Evolutionary conservation across 345 rosid genomes (phyloP).

Genomic region (Ceriops zippeliana): DNA sequence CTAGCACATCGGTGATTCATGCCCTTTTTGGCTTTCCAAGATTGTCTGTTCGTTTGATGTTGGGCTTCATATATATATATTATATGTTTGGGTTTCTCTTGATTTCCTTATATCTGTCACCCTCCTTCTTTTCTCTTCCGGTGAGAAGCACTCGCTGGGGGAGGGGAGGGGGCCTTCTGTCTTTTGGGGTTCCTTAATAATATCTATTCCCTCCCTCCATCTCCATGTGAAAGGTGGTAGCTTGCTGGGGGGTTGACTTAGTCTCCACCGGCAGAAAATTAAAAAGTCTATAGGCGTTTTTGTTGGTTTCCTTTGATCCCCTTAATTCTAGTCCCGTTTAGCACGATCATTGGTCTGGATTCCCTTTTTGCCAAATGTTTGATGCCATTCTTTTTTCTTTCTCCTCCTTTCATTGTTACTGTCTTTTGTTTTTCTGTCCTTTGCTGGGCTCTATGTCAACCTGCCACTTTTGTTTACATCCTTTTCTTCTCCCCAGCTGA

Average conservation of each 20-base stretch:
- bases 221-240: conserved; percentile 75
- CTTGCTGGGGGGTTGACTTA: conserved; percentile 85
- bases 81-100: conserved; percentile 28
- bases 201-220: conserved; percentile 15
- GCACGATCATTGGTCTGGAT: conserved; percentile 14
- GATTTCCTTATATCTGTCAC: conserved; percentile 7
- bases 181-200: not conserved
- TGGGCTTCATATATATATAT: conserved; percentile 26
- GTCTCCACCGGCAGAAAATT: conserved; percentile 20
- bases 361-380: conserved; percentile 15
- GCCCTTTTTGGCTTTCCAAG: conserved; percentile 18
- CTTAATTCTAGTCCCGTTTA: not conserved
- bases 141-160: not conserved
- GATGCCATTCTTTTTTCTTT: conserved; percentile 6
- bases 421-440: not conserved
- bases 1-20: no score
- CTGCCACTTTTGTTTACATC: conserved; percentile 19
- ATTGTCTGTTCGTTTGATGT: not conserved
- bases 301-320: conserved; percentile 14
- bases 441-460: conserved; percentile 20
- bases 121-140: no score
- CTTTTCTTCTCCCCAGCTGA: conserved; percentile 3
- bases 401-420: not conserved
- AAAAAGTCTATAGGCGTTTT: conserved; percentile 19
- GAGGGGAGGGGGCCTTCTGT: conserved; percentile 9